phyloP scores from a whole-genome alignment of 2,329 filamentous ascomycete species.

The Paradendryphiella salina region DNA sequence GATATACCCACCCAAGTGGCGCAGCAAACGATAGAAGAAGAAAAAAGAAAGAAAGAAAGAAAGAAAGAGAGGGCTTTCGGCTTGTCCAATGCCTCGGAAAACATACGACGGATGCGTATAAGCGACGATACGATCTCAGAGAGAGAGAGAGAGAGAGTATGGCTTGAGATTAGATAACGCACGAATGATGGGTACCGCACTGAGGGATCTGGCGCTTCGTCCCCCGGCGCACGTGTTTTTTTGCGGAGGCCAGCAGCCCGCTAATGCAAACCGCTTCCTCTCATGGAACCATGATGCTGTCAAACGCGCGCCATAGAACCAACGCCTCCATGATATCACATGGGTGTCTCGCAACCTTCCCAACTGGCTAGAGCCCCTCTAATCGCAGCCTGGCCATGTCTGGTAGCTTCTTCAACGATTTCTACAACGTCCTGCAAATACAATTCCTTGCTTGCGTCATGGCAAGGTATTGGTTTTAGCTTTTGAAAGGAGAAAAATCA shows the following conservation, averaged over 20 bases:
- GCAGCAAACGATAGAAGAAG: slow-evolving; percentile 1
- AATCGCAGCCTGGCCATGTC: background rate
- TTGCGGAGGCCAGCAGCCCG: slow-evolving; percentile 5
- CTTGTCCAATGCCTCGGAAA: background rate
- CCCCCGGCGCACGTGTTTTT: slow-evolving; percentile 11
- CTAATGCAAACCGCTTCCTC: slow-evolving; percentile 15
- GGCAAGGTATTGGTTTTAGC: background rate
- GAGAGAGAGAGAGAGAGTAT: background rate
- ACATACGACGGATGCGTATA: background rate
- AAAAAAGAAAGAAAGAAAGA: background rate
- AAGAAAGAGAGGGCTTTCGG: background rate
- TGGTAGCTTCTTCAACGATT: no score
- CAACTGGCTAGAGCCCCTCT: slow-evolving; percentile 4
- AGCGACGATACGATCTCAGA: slow-evolving; percentile 1
- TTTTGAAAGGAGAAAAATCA: background rate
- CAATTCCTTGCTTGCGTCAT: no score
- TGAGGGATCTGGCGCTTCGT: background rate
- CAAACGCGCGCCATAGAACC: slow-evolving; percentile 4
- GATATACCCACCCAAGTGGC: background rate
- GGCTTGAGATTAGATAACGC: slow-evolving; percentile 14
- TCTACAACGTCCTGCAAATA: no score
- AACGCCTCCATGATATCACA: background rate
- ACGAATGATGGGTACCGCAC: slow-evolving; percentile 11
- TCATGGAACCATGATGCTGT: slow-evolving; percentile 4
- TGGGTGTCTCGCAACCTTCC: background rate